These are phyloP conservation scores for Synchytrium microbalum DNA, from an alignment of 371 early-diverging fungal species.

Conservation along the genomic window DNA sequence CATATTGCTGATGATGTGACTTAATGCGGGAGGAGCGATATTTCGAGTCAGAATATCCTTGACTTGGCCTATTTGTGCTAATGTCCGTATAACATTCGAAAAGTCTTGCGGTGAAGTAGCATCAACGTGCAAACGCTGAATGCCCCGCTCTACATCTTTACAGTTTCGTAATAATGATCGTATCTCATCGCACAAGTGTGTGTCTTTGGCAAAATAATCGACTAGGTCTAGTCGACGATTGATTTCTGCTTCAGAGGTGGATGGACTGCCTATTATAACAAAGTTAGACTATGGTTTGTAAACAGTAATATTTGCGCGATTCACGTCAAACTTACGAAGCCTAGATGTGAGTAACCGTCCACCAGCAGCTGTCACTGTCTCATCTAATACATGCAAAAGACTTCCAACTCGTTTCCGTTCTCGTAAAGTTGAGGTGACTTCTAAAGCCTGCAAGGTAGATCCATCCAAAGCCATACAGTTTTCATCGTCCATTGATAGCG, in stretches of 20 bases:
- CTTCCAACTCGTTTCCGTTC: slow-evolving; percentile 38
- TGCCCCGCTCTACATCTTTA: slow-evolving; percentile 27
- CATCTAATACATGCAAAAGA: slow-evolving; percentile 58
- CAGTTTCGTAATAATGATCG: slow-evolving; percentile 13
- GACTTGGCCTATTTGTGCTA: slow-evolving; percentile 6
- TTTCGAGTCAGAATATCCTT: not conserved
- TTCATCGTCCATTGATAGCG: not conserved
- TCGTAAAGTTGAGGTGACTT: not conserved
- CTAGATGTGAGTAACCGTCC: slow-evolving; percentile 62
- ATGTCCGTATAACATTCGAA: slow-evolving; percentile 15
- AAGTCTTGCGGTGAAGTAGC: slow-evolving; percentile 19
- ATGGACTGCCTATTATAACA: slow-evolving; percentile 23
- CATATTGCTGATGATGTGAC: not conserved
- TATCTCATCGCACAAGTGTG: slow-evolving; percentile 13
- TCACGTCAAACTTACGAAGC: slow-evolving; percentile 36
- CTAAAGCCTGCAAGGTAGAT: not conserved
- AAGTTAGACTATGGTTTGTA: not conserved
- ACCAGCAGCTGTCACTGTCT: slow-evolving; percentile 74
- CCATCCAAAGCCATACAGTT: not conserved
- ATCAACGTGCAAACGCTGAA: slow-evolving; percentile 31
- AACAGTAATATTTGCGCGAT: not conserved
- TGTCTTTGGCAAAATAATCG: slow-evolving; percentile 19
- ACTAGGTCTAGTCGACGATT: slow-evolving; percentile 28
- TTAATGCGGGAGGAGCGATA: not conserved
- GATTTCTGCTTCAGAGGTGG: slow-evolving; percentile 26